Evolutionary conservation across 306 rosid genomes (phyloP), one percentile per base, ranked within the genome.

Genomic region (Sicyos edulis): DNA sequence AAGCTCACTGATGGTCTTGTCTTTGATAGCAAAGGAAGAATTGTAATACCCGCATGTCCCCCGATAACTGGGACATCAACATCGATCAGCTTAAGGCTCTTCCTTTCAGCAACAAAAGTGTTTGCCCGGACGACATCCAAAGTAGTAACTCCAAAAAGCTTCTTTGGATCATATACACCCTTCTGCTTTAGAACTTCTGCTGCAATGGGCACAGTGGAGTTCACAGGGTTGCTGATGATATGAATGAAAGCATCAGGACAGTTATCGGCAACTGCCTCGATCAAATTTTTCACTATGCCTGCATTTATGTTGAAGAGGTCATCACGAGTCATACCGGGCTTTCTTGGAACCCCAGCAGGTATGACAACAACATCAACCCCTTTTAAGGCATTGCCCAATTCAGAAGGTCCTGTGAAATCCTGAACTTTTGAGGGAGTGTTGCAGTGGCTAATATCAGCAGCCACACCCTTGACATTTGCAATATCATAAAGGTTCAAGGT

Each of bases 261-360:
- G 71, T 95, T 87, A 76, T 91, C 99, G 1, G 99, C 97, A 70
- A 91, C 97, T 1, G 99, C 95, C 4, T 90, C 82, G 10, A 95
- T 81, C 84, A 95, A 83, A 86, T 71, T 89, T 75, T 87, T 84
- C 29, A 95, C 99, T 10, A 91, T 95, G 73, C 97, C 91, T 0
- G 99, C 99, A 75, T 95, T 95, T 75, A 95, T 91, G 74, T 95
- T 95, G 79, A 95, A 95, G 53, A 95, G 97, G 78, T 95, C 99
- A 57, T 95, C 99, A 11, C 99, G 97, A 47, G 99, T 91, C 99
- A 95, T 95, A 19, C 99, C 99, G 0, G 99, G 99, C 77, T 95
- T 95, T 78, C 99, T 87, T 0, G 99, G 99, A 80, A 95, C 99
- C 51, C 99, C 99, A 15, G 99, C 99, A 10, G 99, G 99, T 10